Conservation (phyloP, 352 stramenopile species). For the Blastocystis sp. region DNA sequence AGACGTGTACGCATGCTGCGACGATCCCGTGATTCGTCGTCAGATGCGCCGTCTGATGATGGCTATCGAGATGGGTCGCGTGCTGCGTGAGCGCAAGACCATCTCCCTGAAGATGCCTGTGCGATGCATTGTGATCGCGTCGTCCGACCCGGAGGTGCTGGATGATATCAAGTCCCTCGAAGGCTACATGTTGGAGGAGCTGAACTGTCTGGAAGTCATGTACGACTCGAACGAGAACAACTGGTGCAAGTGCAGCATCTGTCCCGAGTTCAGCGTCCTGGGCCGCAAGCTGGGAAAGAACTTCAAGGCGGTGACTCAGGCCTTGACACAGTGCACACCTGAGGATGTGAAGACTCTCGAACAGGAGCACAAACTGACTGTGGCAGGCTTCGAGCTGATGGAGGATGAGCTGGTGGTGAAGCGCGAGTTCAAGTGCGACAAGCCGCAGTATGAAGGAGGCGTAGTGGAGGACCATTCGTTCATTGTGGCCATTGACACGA, state of each 20-base stretch:
- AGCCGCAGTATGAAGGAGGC: constrained; percentile 76
- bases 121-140: constrained; percentile 88
- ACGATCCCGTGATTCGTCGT: constrained; percentile 55
- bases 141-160: constrained; percentile 74
- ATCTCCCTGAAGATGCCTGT: constrained; percentile 94
- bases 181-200: constrained; percentile 90
- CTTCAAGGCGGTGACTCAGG: constrained; percentile 81
- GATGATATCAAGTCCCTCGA: constrained; percentile 75
- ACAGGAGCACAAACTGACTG: constrained; percentile 59
- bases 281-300: constrained; percentile 92
- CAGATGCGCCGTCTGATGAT: constrained; percentile 73
- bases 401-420: constrained; percentile 87
- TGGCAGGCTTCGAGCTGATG: constrained; percentile 72
- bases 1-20: constrained; percentile 71
- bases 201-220: constrained; percentile 84
- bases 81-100: constrained; percentile 88
- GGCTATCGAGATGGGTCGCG: constrained; percentile 90
- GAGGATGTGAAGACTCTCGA: constrained; percentile 69
- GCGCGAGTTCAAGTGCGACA: constrained; percentile 84
- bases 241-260: constrained; percentile 85
- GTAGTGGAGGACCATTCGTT: constrained; percentile 76
- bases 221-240: constrained; percentile 80
- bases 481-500: constrained; percentile 88
- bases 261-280: constrained; percentile 85
- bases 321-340: constrained; percentile 66